Base-by-base conservation (phyloP, 2,329 filamentous ascomycete genomes). In the Xylariaceae sp. region DNA sequence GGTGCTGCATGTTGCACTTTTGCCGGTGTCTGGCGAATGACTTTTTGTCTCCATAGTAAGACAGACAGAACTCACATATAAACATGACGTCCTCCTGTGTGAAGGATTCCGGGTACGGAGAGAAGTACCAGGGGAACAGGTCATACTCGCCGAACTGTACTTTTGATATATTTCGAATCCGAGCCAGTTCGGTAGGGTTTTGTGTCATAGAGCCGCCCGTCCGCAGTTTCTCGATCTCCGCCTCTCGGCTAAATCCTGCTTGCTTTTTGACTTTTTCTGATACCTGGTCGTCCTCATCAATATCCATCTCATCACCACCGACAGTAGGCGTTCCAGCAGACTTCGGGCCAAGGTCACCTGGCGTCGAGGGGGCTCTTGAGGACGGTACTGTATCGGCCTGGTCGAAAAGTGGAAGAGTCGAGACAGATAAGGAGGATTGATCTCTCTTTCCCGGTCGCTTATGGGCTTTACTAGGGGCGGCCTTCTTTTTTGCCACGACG, bases 51-150 rank as follows among this genome's bases (percentile, higher is more conserved):
- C 87, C 90, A 67, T 89, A 96, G 72, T 99, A 99, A 62, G 83
- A 86, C 29, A 99, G 79, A 67, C 94, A 99, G 73, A 96, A 96
- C 71, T 99, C 95, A 80, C 95, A 96, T 65, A 99, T 92, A 74
- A 88, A 96, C 62, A 97, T 89, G 60, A 94, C 80, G 63, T 99
- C 94, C 63, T 87, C 88, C 63, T 94, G 88, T 27, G 87, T 86
- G 69, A 95, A 97, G 2, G 85, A 79, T 67, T 95, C 88, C 0
- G 94, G 94, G 66, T 99, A 99, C 0, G 94, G 94, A 4, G 91
- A 96, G 74, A 99, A 99, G 72, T 99, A 99, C 94, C 94, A 99
- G 0, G 94, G 94, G 69, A 95, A 95, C 43, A 99, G 83, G 65
- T 96, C 90, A 68, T 85, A 87, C 64, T 86, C 85, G 44, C 94